Percentiles rank a stretch among this genome's conserved stretches.
phyloP scores from a whole-genome alignment of 208 protist genomes.

The Phytomonas francai region DNA sequence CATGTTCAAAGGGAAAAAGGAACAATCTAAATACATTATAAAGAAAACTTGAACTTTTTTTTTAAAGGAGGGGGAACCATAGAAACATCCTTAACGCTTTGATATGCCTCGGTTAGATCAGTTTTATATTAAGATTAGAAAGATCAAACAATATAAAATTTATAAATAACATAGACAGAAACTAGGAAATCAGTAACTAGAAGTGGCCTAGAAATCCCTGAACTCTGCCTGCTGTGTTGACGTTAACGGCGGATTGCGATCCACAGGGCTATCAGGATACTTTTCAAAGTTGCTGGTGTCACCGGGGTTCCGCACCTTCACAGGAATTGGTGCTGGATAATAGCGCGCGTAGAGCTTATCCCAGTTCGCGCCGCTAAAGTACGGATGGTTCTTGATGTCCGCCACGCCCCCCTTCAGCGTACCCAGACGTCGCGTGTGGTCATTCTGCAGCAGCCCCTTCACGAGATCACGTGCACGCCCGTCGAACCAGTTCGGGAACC shows the following conservation, averaged over 20 bases:
- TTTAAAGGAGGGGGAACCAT: too few relatives aligned
- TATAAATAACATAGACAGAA: too few relatives aligned
- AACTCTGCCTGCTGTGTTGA: constrained; percentile 82
- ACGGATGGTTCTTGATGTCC: constrained; percentile 94
- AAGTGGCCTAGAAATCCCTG: constrained; percentile 68
- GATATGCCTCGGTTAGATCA: too few relatives aligned
- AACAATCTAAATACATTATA: too few relatives aligned
- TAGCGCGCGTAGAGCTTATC: constrained; percentile 72
- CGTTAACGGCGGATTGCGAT: constrained; percentile 44
- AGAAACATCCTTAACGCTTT: too few relatives aligned
- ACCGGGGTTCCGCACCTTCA: constrained; percentile 65
- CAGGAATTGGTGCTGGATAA: constrained; percentile 75
- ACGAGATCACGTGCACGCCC: constrained; percentile 72
- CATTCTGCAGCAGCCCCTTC: constrained; percentile 78
- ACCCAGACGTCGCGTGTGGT: constrained; percentile 85
- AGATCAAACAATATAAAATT: too few relatives aligned
- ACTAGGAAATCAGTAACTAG: too few relatives aligned
- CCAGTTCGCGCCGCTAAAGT: constrained; percentile 93
- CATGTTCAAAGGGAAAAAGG: too few relatives aligned
- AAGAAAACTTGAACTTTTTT: too few relatives aligned
- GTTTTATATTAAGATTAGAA: too few relatives aligned
- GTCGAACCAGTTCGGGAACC: constrained; percentile 84
- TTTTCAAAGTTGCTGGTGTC: constrained; percentile 88
- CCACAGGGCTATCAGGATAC: constrained; percentile 75
- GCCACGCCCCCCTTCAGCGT: constrained; percentile 79